Base-by-base conservation (phyloP, 225 moss, liverwort and hornwort species). In the Polytrichum commune region DNA sequence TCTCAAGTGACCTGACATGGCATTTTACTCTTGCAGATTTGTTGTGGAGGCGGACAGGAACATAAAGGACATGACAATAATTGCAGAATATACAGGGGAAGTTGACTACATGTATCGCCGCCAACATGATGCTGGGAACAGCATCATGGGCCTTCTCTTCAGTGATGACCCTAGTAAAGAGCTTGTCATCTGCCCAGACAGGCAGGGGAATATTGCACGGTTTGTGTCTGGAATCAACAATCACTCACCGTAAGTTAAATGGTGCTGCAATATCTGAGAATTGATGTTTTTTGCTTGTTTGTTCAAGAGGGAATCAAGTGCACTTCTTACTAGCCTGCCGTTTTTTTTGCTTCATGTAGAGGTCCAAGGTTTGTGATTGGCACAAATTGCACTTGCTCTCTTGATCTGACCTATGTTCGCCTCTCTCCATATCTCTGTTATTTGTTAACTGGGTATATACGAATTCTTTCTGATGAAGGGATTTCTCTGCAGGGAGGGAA, bases 171-270 rank as follows among this genome's bases (percentile, higher is more conserved):
- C 90, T 20, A 61, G 62, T 1, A 80, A 92, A 69, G 94, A 97
- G 72, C 85, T 97, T 27, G 97, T 97, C 23, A 94, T 97, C 62
- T 97, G 94, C 78, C 97, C 94, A 5, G 97, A 97, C 46, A 92
- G 88, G 77, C 78, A 91, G 67, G 92, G 92, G 54, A 97, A 97
- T 29, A 87, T 94, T 62, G 94, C 97, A 26, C 89, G 94, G 64
- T 97, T 97, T 67, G 85, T 97, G 62, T 97, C 97, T 1, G 94
- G 94, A 81, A 97, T 97, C 57, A 97, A 97, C 78, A 97, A 97
- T 71, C 88, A 94, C 78, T 79, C 88, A 26, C 66, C 86, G 92
- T 96, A 81, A 91, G 91, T 84, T 38, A 1, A 8, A 4, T 46
- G 46, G 4, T 16, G 46, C 46, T 46, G 46, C 46, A 46, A 46